A percentile compares a stretch with the other conserved stretches of the same genome.
These are phyloP conservation scores for Lentinula edodes DNA, from an alignment of 768 basidiomycete species.

Conservation along the genomic window DNA sequence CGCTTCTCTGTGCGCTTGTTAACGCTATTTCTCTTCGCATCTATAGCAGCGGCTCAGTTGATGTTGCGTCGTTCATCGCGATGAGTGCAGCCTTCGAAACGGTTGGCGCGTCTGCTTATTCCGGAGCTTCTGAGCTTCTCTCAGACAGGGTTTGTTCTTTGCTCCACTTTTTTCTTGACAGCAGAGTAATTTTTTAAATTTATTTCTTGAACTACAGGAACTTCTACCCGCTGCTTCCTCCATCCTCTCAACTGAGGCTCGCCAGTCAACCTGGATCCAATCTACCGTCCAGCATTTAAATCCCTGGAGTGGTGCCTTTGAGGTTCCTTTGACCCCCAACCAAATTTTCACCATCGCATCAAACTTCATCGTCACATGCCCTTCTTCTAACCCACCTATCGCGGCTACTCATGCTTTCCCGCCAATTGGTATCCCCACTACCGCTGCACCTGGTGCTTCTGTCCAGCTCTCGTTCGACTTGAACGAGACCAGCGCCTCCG, in stretches of 20 bases:
- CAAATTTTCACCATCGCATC: constrained; percentile 43
- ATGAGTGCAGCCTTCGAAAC: constrained; percentile 49
- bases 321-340: constrained; percentile 30
- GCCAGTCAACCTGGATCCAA: constrained; percentile 59
- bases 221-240: constrained; percentile 39
- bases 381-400: constrained; percentile 38
- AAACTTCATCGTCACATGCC: constrained; percentile 43
- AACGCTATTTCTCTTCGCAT: neutral
- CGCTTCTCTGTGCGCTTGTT: neutral
- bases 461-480: constrained; percentile 12
- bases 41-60: constrained; percentile 33
- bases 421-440: constrained; percentile 24
- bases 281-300: constrained; percentile 40
- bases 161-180: constrained; percentile 20
- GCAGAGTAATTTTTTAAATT: constrained; percentile 3
- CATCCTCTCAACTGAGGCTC: constrained; percentile 51
- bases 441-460: constrained; percentile 22
- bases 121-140: constrained; percentile 40
- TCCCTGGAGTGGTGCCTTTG: constrained; percentile 53
- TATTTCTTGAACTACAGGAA: constrained; percentile 9
- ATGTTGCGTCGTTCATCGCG: constrained; percentile 42
- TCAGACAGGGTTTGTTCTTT: constrained; percentile 25
- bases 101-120: constrained; percentile 40
- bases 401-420: constrained; percentile 45
- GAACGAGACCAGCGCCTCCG: neutral